Conservation (phyloP, 352 stramenopile genomes). For the Phytopythium boreale region DNA sequence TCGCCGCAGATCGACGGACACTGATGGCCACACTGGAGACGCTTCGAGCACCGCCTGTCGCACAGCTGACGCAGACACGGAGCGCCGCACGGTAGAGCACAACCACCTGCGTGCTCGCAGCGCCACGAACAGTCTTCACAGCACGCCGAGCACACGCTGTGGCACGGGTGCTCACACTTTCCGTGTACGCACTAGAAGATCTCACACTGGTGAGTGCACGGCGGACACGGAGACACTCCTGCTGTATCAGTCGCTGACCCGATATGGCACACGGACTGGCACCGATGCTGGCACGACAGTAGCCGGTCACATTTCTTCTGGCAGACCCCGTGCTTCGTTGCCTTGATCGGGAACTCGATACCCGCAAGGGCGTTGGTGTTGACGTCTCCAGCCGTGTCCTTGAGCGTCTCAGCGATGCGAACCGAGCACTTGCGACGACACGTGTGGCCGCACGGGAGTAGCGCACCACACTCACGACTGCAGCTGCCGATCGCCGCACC, state of each 20-base stretch:
- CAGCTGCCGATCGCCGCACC: conserved; percentile 20
- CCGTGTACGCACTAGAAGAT: conserved; percentile 61
- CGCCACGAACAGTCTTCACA: conserved; percentile 68
- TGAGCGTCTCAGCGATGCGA: conserved; percentile 31
- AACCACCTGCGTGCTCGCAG: conserved; percentile 56
- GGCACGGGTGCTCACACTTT: conserved; percentile 43
- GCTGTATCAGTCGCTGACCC: not conserved
- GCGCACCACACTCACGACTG: conserved; percentile 15
- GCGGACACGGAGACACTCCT: conserved; percentile 29
- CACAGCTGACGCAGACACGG: conserved; percentile 46
- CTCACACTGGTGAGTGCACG: conserved; percentile 48
- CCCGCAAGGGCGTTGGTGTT: conserved; percentile 13
- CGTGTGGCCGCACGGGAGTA: conserved; percentile 34
- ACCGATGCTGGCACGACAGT: conserved; percentile 66
- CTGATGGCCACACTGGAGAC: conserved; percentile 60
- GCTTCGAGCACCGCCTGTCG: conserved; percentile 43
- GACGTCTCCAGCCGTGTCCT: conserved; percentile 3
- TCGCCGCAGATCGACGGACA: conserved; percentile 79
- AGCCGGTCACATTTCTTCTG: conserved; percentile 55
- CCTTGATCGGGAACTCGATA: conserved; percentile 23
- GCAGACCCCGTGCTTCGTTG: conserved; percentile 42
- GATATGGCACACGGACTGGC: conserved; percentile 48
- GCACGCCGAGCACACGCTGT: conserved; percentile 58
- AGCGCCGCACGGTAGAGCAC: conserved; percentile 52
- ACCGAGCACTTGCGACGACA: conserved; percentile 32